These are phyloP conservation scores for Hypericum perforatum DNA, from an alignment of 345 rosid genomes.

Conservation along the genomic window DNA sequence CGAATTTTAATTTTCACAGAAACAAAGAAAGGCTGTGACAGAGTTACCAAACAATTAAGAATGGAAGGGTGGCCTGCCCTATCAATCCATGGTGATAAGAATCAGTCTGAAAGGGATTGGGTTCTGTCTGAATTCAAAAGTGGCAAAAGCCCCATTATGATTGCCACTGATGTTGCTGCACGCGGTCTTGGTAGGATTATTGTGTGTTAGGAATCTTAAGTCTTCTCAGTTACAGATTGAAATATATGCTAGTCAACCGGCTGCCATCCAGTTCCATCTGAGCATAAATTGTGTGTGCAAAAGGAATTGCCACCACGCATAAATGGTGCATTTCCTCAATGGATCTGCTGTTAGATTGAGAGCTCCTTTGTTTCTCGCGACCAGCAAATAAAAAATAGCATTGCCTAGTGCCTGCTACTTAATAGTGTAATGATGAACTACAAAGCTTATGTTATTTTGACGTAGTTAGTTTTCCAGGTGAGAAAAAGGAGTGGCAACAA, in stretches of 20 bases:
- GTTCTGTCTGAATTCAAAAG: conserved; percentile 89
- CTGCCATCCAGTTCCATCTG: conserved; percentile 82
- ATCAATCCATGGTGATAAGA: conserved; percentile 97
- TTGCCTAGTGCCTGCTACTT: no score
- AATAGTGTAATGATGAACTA: no score
- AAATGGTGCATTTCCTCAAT: no score
- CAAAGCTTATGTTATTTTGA: no score
- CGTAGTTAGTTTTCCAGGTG: no score
- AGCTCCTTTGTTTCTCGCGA: no score
- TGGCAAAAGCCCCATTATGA: conserved; percentile 90
- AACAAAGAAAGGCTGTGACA: conserved; percentile 95
- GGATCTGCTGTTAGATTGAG: no score
- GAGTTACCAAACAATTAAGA: conserved; percentile 85
- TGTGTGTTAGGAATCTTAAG: conserved; percentile 52
- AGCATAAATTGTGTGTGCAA: conserved; percentile 44
- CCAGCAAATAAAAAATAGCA: no score
- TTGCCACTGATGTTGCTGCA: conserved; percentile 98
- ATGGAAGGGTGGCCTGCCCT: conserved; percentile 99
- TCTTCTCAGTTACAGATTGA: conserved; percentile 31
- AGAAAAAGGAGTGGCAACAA: no score
- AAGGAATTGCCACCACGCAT: conserved; percentile 17
- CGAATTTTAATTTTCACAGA: conserved; percentile 79
- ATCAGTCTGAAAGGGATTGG: conserved; percentile 89
- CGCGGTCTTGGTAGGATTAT: conserved; percentile 98
- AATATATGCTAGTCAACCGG: conserved; percentile 71